A percentile compares a stretch with the other conserved stretches of the same genome.
Conservation (phyloP, 192 early-diverging fungal species). For the Glomus cerebriforme region DNA sequence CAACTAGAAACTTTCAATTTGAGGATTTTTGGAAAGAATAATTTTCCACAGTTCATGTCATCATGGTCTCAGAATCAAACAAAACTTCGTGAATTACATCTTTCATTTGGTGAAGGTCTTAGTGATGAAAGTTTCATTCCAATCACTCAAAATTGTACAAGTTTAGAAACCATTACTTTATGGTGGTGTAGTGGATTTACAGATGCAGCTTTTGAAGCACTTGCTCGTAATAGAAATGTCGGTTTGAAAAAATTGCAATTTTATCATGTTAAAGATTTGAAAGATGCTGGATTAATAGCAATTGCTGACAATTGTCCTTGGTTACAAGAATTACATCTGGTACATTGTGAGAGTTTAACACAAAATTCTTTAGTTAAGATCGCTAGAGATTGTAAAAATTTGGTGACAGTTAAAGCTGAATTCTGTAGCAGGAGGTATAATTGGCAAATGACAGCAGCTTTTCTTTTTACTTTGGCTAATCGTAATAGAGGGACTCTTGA, state of each 20-base stretch:
- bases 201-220: slow-evolving; percentile 1
- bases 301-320: slow-evolving; percentile 6
- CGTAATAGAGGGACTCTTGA: slow-evolving; percentile 12
- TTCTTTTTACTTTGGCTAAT: slow-evolving; percentile 20
- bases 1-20: not conserved
- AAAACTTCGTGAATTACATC: not conserved
- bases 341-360: slow-evolving; percentile 9
- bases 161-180: not conserved
- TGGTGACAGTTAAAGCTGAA: not conserved
- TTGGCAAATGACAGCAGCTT: slow-evolving; percentile 17
- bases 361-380: slow-evolving; percentile 3
- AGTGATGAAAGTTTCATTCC: slow-evolving; percentile 7
- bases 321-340: slow-evolving; percentile 8
- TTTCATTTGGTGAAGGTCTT: slow-evolving; percentile 10
- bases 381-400: slow-evolving; percentile 9
- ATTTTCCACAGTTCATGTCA: slow-evolving; percentile 4
- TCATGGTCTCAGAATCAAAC: not conserved
- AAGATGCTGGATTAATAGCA: not conserved
- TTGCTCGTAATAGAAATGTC: not conserved
- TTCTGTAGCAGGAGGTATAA: slow-evolving; percentile 10
- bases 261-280: slow-evolving; percentile 18
- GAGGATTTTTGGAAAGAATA: slow-evolving; percentile 9
- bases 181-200: slow-evolving; percentile 14
- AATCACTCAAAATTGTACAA: slow-evolving; percentile 9
- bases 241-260: not conserved